Conservation (phyloP, 2,329 filamentous ascomycete species). For the Scytalidium lignicola region DNA sequence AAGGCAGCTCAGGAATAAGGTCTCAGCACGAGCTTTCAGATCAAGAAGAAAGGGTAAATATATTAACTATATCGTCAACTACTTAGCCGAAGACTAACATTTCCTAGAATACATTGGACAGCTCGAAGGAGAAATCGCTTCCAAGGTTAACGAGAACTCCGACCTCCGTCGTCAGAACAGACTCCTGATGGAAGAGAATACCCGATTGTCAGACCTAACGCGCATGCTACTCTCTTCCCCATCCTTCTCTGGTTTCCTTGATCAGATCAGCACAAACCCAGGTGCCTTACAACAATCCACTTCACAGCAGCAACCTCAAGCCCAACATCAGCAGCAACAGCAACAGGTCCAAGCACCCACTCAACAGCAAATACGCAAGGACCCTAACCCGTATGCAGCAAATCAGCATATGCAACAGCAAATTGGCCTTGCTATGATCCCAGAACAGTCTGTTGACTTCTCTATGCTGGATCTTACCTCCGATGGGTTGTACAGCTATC, state of each 20-base stretch:
- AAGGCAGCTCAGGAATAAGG: constrained; percentile 96
- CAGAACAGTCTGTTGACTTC: constrained; percentile 72
- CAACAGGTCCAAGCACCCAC: constrained; percentile 37
- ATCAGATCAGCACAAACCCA: constrained; percentile 61
- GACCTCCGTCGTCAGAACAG: constrained; percentile 78
- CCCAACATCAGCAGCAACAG: constrained; percentile 26
- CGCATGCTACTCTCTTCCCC: constrained; percentile 76
- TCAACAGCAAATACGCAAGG: constrained; percentile 55
- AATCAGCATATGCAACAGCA: constrained; percentile 53
- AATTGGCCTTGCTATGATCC: constrained; percentile 78
- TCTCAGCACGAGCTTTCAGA: constrained; percentile 94
- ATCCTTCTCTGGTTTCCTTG: constrained; percentile 77
- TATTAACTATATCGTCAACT: too few relatives aligned
- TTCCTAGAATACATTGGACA: constrained; percentile 90
- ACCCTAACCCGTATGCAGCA: constrained; percentile 56
- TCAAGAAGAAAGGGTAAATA: constrained; percentile 92
- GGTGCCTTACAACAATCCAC: constrained; percentile 34
- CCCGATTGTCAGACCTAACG: constrained; percentile 70
- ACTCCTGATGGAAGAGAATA: constrained; percentile 79
- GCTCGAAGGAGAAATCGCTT: constrained; percentile 82
- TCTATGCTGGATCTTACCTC: constrained; percentile 61
- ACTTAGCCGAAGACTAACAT: constrained; percentile 41
- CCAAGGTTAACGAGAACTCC: constrained; percentile 77
- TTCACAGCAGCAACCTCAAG: too few relatives aligned
- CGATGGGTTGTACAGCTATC: constrained; percentile 50